Evolutionary conservation across 2,329 filamentous ascomycete genomes (phyloP).

Genomic region (Colletotrichum incanum): DNA sequence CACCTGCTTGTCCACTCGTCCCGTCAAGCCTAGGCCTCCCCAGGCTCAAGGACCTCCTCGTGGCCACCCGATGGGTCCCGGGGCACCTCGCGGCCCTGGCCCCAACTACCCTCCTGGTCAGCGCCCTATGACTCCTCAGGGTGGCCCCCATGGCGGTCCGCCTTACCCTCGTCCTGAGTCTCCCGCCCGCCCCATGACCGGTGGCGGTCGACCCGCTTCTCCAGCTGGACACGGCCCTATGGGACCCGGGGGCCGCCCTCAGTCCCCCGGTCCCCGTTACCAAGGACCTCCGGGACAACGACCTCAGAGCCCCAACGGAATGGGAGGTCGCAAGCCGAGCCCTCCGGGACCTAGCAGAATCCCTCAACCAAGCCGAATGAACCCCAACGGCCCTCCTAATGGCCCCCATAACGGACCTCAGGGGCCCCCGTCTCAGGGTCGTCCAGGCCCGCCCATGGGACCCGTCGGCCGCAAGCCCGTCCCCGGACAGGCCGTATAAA

Average conservation of each 20-base stretch:
- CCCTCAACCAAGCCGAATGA: slow-evolving; percentile 59
- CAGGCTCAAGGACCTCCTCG: slow-evolving; percentile 64
- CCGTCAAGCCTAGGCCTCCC: slow-evolving; percentile 86
- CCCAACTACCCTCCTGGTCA: slow-evolving; percentile 53
- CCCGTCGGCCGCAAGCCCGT: slow-evolving; percentile 70
- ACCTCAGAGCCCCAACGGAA: slow-evolving; percentile 60
- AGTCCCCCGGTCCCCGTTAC: slow-evolving; percentile 62
- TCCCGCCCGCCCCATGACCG: too few relatives aligned
- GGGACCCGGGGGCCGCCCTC: slow-evolving; percentile 55
- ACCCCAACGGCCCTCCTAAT: slow-evolving; percentile 50
- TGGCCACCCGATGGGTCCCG: slow-evolving; percentile 69
- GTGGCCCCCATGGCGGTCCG: slow-evolving; percentile 49
- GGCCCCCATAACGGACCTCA: slow-evolving; percentile 2
- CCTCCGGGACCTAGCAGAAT: slow-evolving; percentile 64
- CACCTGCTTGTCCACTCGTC: slow-evolving; percentile 92
- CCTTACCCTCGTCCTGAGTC: too few relatives aligned
- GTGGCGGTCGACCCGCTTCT: slow-evolving; percentile 47
- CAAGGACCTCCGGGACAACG: slow-evolving; percentile 52
- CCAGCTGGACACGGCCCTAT: slow-evolving; percentile 45
- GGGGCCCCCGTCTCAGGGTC: slow-evolving; percentile 47
- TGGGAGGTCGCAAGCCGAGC: slow-evolving; percentile 56
- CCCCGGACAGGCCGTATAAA: slow-evolving; percentile 56
- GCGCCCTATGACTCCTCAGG: slow-evolving; percentile 59
- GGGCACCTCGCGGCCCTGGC: slow-evolving; percentile 50
- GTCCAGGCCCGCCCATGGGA: slow-evolving; percentile 50